A percentile compares a stretch with the other conserved stretches of the same genome.
These are phyloP conservation scores for Alnus glutinosa DNA, from an alignment of 306 rosid genomes.

Conservation along the genomic window DNA sequence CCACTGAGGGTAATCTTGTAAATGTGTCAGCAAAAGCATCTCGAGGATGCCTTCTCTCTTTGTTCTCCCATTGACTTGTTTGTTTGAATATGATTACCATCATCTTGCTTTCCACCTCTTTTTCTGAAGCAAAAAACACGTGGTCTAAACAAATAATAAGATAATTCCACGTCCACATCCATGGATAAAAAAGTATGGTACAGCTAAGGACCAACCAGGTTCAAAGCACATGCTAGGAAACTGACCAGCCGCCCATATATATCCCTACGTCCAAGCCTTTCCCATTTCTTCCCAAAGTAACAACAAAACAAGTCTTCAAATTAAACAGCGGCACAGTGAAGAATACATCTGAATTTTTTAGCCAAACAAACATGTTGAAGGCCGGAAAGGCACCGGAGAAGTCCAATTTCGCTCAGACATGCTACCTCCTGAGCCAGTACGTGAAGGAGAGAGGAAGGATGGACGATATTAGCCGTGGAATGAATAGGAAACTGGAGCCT, in stretches of 20 bases:
- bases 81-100: neutral
- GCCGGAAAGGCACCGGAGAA: conserved; percentile 54
- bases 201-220: conserved; percentile 21
- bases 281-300: neutral
- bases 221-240: conserved; percentile 37
- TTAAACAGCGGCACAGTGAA: neutral
- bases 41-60: neutral
- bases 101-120: neutral
- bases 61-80: neutral
- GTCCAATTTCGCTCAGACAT: conserved; percentile 69
- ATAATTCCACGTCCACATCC: neutral
- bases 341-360: neutral
- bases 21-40: neutral
- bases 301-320: too few relatives aligned
- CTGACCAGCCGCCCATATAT: neutral
- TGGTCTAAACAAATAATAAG: conserved; percentile 36
- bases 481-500: conserved; percentile 40
- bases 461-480: conserved; percentile 32
- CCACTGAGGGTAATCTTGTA: neutral
- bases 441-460: conserved; percentile 75
- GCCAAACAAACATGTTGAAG: conserved; percentile 31
- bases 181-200: conserved; percentile 18
- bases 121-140: conserved; percentile 51
- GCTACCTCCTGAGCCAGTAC: conserved; percentile 61
- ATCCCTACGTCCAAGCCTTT: conserved; percentile 9